Conservation (phyloP, 371 early-diverging fungal species). For the Lichtheimia ramosa region DNA sequence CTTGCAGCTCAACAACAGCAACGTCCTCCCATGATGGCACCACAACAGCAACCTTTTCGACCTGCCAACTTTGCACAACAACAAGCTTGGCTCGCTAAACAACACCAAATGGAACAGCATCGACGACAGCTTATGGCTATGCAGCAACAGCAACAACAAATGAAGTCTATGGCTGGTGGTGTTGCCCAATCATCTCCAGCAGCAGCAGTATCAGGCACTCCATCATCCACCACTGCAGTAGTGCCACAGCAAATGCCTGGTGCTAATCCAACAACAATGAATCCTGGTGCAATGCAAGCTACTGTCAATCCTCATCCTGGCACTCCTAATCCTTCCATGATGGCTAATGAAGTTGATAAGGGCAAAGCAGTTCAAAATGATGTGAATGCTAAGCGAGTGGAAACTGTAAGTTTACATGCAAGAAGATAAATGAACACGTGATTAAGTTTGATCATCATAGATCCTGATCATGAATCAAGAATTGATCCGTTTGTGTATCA, state of each 20-base stretch:
- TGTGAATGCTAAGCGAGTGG: conserved; percentile 35
- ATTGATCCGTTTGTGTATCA: conserved; percentile 49
- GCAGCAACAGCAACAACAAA: conserved; percentile 18
- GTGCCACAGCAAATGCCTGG: conserved; percentile 8
- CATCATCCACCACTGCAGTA: conserved; percentile 12
- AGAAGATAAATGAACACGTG: neutral
- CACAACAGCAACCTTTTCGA: conserved; percentile 12
- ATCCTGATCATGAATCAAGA: conserved; percentile 52
- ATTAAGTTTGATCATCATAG: conserved; percentile 11
- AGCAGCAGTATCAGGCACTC: conserved; percentile 19
- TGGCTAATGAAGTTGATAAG: conserved; percentile 7
- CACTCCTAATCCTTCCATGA: conserved; percentile 6
- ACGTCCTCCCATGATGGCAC: neutral
- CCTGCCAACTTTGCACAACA: conserved; percentile 21
- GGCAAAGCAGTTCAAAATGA: conserved; percentile 12
- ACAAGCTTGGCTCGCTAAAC: conserved; percentile 31
- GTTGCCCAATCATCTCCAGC: conserved; percentile 8
- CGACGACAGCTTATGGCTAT: conserved; percentile 16
- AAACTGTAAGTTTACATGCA: conserved; percentile 22
- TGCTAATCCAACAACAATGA: conserved; percentile 25
- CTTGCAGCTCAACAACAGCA: neutral
- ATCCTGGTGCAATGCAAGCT: conserved; percentile 19
- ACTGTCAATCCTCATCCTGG: conserved; percentile 4
- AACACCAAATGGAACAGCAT: conserved; percentile 28
- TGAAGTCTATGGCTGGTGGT: neutral